These are phyloP conservation scores for Corymbia citriodora DNA, from an alignment of 441 rosid species.

Conservation along the genomic window DNA sequence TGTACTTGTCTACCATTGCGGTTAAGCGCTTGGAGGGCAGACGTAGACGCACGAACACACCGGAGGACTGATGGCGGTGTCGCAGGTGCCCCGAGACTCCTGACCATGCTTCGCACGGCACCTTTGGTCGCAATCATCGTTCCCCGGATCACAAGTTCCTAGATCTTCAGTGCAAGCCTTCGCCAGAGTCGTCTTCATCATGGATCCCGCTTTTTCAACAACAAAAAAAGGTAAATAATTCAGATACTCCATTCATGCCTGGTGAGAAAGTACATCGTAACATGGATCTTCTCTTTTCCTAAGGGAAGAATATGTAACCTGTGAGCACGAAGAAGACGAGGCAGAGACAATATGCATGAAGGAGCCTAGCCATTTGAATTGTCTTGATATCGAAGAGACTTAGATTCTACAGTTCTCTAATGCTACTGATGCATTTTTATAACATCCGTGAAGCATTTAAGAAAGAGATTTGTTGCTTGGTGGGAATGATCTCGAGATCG, in stretches of 20 bases:
- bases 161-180: neutral
- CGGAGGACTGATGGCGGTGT: neutral
- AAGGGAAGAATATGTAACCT: neutral
- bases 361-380: neutral
- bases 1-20: no score
- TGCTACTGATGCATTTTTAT: neutral
- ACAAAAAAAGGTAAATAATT: neutral
- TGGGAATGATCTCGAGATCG: neutral
- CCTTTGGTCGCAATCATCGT: neutral
- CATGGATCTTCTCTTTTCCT: neutral
- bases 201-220: neutral
- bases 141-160: neutral
- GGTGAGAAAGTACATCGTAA: neutral
- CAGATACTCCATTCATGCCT: neutral
- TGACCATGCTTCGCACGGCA: neutral
- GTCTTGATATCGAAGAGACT: neutral
- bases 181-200: neutral
- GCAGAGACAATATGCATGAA: neutral
- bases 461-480: neutral
- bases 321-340: neutral
- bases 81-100: neutral
- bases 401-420: neutral
- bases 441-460: neutral
- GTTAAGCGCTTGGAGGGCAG: neutral
- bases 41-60: neutral